Conservation (phyloP, 2,329 filamentous ascomycete genomes). For the Pyricularia grisea region DNA sequence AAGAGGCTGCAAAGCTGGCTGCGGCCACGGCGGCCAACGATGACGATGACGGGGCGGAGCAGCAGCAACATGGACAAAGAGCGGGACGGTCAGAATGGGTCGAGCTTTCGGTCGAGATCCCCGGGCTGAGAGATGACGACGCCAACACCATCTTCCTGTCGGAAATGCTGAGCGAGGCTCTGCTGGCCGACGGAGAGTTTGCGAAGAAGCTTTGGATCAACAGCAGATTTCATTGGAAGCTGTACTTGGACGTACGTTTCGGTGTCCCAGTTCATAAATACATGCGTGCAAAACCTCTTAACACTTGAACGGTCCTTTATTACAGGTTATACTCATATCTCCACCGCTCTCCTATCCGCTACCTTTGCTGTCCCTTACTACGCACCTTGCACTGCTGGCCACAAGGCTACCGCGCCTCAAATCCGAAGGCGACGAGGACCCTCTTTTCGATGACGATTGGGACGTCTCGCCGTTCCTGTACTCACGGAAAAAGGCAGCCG, state of each 20-base stretch:
- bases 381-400: constrained; percentile 83
- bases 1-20: constrained; percentile 9
- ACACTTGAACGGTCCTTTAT: neutral
- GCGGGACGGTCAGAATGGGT: constrained; percentile 57
- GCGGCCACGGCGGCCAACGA: constrained; percentile 14
- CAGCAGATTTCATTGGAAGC: constrained; percentile 85
- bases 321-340: constrained; percentile 83
- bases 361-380: constrained; percentile 83
- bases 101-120: constrained; percentile 85
- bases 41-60: constrained; percentile 16
- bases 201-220: constrained; percentile 77
- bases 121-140: constrained; percentile 85
- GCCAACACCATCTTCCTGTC: constrained; percentile 77
- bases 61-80: constrained; percentile 16
- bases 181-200: constrained; percentile 64
- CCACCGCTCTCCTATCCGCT: constrained; percentile 87
- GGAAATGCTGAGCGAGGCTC: constrained; percentile 79
- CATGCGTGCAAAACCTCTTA: neutral
- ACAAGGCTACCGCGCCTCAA: constrained; percentile 77
- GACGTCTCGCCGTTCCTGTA: constrained; percentile 73
- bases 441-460: constrained; percentile 98
- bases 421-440: constrained; percentile 89
- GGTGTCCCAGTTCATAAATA: neutral
- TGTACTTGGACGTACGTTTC: constrained; percentile 79
- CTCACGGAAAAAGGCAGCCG: constrained; percentile 7